Base-by-base conservation (phyloP, 2,329 filamentous ascomycete species). In the Ascosphaera pollenicola region DNA sequence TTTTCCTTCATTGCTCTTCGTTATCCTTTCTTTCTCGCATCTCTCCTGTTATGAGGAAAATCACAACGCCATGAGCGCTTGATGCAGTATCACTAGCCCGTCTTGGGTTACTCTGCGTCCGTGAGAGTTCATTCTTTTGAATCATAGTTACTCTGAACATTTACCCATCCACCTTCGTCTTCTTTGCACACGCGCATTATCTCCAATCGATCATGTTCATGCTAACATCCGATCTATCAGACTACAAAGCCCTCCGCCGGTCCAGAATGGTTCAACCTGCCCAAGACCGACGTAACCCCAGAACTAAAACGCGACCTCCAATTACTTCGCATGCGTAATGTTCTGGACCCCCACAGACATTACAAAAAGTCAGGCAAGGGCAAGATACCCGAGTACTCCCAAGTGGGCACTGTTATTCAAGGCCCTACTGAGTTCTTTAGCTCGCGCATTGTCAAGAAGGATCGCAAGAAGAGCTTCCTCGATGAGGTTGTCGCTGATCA, bases 221-320 rank as follows among this genome's bases (percentile, higher is more conserved):
- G n/a, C n/a, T n/a, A n/a, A n/a, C n/a, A n/a, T n/a, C n/a, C n/a
- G n/a, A n/a, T n/a, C n/a, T n/a, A n/a, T n/a, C 43, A 42, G 44
- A 50, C 44, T 31, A 41, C 31, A 26, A 72, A 69, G 55, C 63
- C 68, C 41, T 79, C 76, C 44, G 79, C 85, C 38, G 89, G 87
- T 35, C 59, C 74, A 13, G 66, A 79, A 42, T 95, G 87, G 87
- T 95, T 78, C 61, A 70, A 91, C 49, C 66, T 98, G 40, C 85
- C 85, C 4, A 75, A 75, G 50, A 94, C 87, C 18, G 67, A 81
- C 38, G 60, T 93, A 38, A 93, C 84, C 0, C 73, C 83, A 7
- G 75, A 91, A 51, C 65, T 94, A 44, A 92, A 85, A 59, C 71
- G 83, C 48, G 87, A 98, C 54, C 65, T 94, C 38, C 84, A 94